Conservation (phyloP, 129 eudicot genomes). For the Arctium lappa region DNA sequence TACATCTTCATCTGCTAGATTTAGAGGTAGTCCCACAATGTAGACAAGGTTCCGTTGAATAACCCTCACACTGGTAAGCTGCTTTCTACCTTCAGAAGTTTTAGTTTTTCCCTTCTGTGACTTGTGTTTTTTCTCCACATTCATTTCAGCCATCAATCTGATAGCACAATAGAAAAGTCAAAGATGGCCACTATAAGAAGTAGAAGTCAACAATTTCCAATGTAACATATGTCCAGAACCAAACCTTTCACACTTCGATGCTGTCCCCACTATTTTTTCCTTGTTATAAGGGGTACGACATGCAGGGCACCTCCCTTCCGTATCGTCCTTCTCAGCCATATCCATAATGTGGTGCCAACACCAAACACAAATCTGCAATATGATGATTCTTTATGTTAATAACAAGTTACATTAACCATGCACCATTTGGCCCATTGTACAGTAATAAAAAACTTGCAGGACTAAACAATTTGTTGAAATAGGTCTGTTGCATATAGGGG, state of each 20-base stretch:
- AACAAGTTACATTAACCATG: not conserved
- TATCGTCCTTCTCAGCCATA: slow-evolving; percentile 96
- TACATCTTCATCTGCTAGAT: slow-evolving; percentile 92
- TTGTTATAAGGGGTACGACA: slow-evolving; percentile 92
- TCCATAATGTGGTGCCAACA: slow-evolving; percentile 99
- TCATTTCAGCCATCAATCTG: slow-evolving; percentile 87
- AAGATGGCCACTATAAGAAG: not conserved
- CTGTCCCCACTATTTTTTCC: slow-evolving; percentile 91
- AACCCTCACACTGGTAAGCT: slow-evolving; percentile 89
- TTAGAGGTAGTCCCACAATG: slow-evolving; percentile 87
- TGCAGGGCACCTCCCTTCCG: slow-evolving; percentile 98
- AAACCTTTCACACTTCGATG: slow-evolving; percentile 81
- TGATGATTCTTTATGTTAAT: not conserved
- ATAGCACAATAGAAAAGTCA: not conserved
- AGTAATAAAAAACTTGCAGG: not conserved
- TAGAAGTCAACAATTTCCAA: not conserved
- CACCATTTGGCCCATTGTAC: not conserved
- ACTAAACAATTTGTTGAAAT: not conserved
- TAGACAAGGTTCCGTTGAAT: slow-evolving; percentile 95
- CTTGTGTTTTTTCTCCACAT: slow-evolving; percentile 71
- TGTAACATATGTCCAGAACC: not conserved
- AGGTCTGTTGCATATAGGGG: not conserved
- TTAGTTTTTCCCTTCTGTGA: slow-evolving; percentile 79
- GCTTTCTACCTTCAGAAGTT: slow-evolving; percentile 85
- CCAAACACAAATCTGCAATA: slow-evolving; percentile 93